Conservation (phyloP, 306 rosid species). For the Pyrus betulifolia region DNA sequence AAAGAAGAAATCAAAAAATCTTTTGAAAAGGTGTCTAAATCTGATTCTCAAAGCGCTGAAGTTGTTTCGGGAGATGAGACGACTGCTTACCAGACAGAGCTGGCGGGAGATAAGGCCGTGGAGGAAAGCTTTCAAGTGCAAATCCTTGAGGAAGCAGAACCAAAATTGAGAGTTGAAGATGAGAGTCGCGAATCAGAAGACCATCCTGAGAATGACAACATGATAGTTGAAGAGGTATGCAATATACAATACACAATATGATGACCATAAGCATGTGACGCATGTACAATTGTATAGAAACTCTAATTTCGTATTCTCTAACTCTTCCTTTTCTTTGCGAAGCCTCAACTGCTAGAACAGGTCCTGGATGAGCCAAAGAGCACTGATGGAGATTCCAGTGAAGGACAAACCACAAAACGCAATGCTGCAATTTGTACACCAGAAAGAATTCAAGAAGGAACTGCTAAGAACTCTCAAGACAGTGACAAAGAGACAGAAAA, state of each 20-base stretch:
- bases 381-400: not conserved
- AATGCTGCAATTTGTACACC: conserved; percentile 2
- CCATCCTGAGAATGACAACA: not conserved
- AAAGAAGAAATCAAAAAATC: conserved; percentile 14
- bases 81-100: conserved; percentile 4
- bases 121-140: conserved; percentile 1
- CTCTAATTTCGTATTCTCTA: not conserved
- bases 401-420: conserved; percentile 13
- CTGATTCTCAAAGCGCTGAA: not conserved
- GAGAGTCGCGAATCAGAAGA: not conserved
- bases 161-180: conserved; percentile 1
- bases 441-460: conserved; percentile 9
- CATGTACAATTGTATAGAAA: too few relatives aligned
- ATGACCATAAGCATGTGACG: not conserved
- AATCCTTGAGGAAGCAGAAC: conserved; percentile 14
- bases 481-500: conserved; percentile 10
- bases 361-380: not conserved
- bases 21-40: not conserved
- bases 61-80: conserved; percentile 8
- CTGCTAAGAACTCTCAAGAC: conserved; percentile 3
- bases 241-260: not conserved
- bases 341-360: not conserved
- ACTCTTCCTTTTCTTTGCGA: not conserved
- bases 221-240: conserved; percentile 1
- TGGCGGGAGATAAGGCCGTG: not conserved